Percentiles rank a stretch among this genome's conserved stretches.
Evolutionary conservation across 352 stramenopile genomes (phyloP).

Genomic region (Phytophthora europaea): DNA sequence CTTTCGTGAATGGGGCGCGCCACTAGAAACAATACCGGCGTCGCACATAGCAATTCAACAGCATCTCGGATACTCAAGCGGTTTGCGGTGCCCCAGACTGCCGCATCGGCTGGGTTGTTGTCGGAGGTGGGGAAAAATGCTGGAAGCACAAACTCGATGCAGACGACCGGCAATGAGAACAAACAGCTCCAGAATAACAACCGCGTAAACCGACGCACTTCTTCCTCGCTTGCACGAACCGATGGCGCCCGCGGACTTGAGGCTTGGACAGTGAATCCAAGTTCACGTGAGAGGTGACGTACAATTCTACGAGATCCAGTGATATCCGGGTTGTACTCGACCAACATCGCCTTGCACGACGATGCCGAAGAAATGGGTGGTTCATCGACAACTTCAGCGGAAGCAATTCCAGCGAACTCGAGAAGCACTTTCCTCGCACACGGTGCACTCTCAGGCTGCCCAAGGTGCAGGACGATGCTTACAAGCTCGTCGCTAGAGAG

Average conservation of each 20-base stretch:
- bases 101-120: constrained; percentile 31
- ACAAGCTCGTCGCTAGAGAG: constrained; percentile 63
- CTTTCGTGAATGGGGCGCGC: constrained; percentile 80
- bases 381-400: constrained; percentile 34
- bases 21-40: constrained; percentile 69
- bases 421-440: constrained; percentile 38
- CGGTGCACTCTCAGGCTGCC: constrained; percentile 27
- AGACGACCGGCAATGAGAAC: constrained; percentile 62
- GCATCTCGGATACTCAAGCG: constrained; percentile 58
- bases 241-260: constrained; percentile 59
- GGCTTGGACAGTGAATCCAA: constrained; percentile 61
- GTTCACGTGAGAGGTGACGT: constrained; percentile 41
- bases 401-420: constrained; percentile 49
- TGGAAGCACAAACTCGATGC: constrained; percentile 69
- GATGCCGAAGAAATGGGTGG: constrained; percentile 11
- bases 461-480: constrained; percentile 63
- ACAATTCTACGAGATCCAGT: constrained; percentile 55
- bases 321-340: constrained; percentile 60
- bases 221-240: constrained; percentile 47
- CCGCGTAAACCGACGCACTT: constrained; percentile 54
- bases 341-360: constrained; percentile 35
- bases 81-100: constrained; percentile 37
- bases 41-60: constrained; percentile 71
- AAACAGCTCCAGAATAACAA: constrained; percentile 65
- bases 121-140: constrained; percentile 31